Percentiles rank a stretch among this genome's conserved stretches.
These are phyloP conservation scores for Termitomyces sp. DNA, from an alignment of 768 basidiomycete genomes.

Conservation along the genomic window DNA sequence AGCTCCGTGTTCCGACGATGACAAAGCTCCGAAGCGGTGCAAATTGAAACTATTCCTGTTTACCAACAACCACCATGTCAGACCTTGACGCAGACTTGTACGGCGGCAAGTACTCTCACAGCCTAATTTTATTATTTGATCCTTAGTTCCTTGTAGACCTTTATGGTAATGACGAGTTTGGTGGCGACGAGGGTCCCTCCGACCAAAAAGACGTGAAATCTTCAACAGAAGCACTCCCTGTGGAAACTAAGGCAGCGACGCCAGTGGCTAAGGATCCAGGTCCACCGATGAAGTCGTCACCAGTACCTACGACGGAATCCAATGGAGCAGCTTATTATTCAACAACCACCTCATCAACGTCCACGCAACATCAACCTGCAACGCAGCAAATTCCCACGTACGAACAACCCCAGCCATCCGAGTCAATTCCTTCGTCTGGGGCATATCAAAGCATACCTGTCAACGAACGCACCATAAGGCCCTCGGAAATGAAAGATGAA, in stretches of 20 bases:
- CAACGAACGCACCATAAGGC: slow-evolving; percentile 65
- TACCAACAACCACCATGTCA: slow-evolving; percentile 43
- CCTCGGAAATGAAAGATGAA: slow-evolving; percentile 96
- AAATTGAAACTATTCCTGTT: slow-evolving; percentile 14
- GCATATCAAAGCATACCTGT: slow-evolving; percentile 38
- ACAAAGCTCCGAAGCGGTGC: slow-evolving; percentile 12
- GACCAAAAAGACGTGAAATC: slow-evolving; percentile 27
- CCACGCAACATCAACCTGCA: slow-evolving; percentile 24
- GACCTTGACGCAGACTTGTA: slow-evolving; percentile 89
- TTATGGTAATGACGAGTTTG: slow-evolving; percentile 67
- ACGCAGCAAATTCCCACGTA: slow-evolving; percentile 78
- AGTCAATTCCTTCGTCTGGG: slow-evolving; percentile 27
- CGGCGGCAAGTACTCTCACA: slow-evolving; percentile 50
- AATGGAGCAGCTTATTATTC: slow-evolving; percentile 11
- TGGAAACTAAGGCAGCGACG: slow-evolving; percentile 13
- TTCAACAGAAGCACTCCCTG: slow-evolving; percentile 20
- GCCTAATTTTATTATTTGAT: neutral
- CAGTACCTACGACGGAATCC: slow-evolving; percentile 13
- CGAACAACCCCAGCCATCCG: slow-evolving; percentile 52
- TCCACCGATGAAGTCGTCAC: slow-evolving; percentile 14
- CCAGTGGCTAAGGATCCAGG: slow-evolving; percentile 10
- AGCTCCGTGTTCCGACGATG: slow-evolving; percentile 6
- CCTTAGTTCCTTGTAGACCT: slow-evolving; percentile 42
- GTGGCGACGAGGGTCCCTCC: slow-evolving; percentile 33
- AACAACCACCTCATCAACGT: slow-evolving; percentile 12